A percentile compares a stretch with the other conserved stretches of the same genome.
Evolutionary conservation across 2,329 filamentous ascomycete genomes (phyloP).

Genomic region (Aspergillus neoniger): DNA sequence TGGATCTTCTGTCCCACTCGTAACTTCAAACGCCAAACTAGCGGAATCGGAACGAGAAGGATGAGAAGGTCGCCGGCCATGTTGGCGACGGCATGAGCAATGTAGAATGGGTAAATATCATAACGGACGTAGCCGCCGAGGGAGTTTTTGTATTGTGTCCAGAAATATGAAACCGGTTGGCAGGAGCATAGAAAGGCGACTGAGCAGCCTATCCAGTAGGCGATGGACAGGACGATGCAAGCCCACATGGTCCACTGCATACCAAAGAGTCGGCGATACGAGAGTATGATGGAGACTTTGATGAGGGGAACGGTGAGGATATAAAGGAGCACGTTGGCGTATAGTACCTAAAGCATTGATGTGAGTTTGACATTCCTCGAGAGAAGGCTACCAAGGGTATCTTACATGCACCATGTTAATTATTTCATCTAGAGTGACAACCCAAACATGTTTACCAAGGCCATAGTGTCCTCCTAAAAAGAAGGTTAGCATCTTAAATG

Average conservation of each 20-base stretch:
- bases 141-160: constrained; percentile 18
- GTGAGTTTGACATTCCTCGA: background rate
- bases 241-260: constrained; percentile 18
- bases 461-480: constrained; percentile 15
- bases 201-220: constrained; percentile 14
- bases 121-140: constrained; percentile 10
- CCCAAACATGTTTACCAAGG: constrained; percentile 23
- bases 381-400: background rate
- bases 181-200: constrained; percentile 16
- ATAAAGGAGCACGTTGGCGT: constrained; percentile 21
- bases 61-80: constrained; percentile 21
- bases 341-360: constrained; percentile 12
- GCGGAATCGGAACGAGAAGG: constrained; percentile 19
- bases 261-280: constrained; percentile 25
- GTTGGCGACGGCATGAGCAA: constrained; percentile 21
- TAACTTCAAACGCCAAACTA: constrained; percentile 23
- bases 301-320: constrained; percentile 17
- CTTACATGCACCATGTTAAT: constrained; percentile 4
- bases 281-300: constrained; percentile 21
- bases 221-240: constrained; percentile 17
- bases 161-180: constrained; percentile 19
- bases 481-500: background rate
- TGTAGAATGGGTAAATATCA: constrained; percentile 21
- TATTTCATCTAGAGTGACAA: constrained; percentile 13
- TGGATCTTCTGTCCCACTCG: constrained; percentile 12